Evolutionary conservation across 1,284 basidiomycete genomes (phyloP), one percentile per base, ranked within the genome.

Genomic region (Entoloma clypeatum): DNA sequence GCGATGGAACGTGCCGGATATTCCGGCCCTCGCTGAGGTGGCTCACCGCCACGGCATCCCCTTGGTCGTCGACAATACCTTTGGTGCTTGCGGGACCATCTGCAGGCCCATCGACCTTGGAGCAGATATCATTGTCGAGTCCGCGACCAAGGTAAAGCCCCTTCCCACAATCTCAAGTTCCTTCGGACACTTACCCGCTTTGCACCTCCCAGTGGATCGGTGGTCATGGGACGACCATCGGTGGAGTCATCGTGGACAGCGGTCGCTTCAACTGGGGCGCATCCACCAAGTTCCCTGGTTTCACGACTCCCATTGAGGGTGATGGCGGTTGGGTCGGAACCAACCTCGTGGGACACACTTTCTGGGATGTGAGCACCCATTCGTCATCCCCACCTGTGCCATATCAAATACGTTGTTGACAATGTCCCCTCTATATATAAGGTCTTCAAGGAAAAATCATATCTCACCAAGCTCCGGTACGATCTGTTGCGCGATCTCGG

Each of bases 41-140:
- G 85, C 85, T 0, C 82, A 88, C 54, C 71, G 75, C 23, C 57
- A 79, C 36, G 69, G 69, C 2, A 74, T 86, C 22, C 85, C 84
- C 0, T 60, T 88, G 32, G 73, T 88, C 22, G 85, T 89, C 0
- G 86, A 89, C 61, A 89, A 89, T 62, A 88, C 85, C 0, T 88
- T 89, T 51, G 86, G 86, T 44, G 77, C 82, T 55, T 81, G 80
- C 48, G 81, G 75, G 58, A 52, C 43, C 55, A 64, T 81, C 14
- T 53, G 79, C 22, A 68, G 73, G 5, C 85, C 86, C 11, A 78
- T 87, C 33, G 77, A 82, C 29, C 72, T 77, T 43, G 86, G 86
- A 22, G 85, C 83, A 35, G 78, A 90, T 54, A 83, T 90, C 40
- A 73, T 89, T 46, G 56, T 71, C 68, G 23, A 43, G 33, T 51